These are phyloP conservation scores for Chenopodium berlandieri DNA, from an alignment of 148 eudicot species.

Conservation along the genomic window DNA sequence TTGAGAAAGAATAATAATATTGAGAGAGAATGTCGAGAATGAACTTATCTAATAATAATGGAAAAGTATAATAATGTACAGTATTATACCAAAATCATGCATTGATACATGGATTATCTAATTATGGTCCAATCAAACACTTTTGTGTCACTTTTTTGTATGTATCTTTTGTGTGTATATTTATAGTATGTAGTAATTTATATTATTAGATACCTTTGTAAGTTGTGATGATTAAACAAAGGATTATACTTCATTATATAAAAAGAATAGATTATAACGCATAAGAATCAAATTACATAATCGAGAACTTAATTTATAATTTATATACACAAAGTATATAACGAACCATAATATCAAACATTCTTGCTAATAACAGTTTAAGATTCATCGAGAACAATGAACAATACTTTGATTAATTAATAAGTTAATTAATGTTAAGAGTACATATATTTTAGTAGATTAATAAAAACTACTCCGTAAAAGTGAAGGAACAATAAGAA, in stretches of 20 bases:
- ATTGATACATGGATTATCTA: not conserved
- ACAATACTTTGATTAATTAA: not conserved
- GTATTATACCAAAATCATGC: not conserved
- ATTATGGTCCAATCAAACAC: constrained; percentile 24
- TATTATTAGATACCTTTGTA: constrained; percentile 6
- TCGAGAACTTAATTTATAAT: no score
- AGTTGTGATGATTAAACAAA: constrained; percentile 6
- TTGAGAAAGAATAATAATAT: not conserved
- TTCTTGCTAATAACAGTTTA: not conserved
- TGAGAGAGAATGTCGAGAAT: not conserved
- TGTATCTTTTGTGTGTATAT: not conserved
- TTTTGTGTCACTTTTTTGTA: constrained; percentile 3
- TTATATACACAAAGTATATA: no score
- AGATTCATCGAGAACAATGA: not conserved
- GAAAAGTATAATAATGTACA: constrained; percentile 6
- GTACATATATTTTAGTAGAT: not conserved
- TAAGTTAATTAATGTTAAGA: not conserved
- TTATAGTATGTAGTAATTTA: not conserved
- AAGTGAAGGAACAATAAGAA: constrained; percentile 12
- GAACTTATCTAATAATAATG: not conserved
- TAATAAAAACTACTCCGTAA: not conserved
- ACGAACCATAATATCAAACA: not conserved
- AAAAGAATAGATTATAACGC: constrained; percentile 10
- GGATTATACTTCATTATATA: not conserved
- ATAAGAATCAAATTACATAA: constrained; percentile 3